Percentiles rank a stretch among this genome's conserved stretches.
These are phyloP conservation scores for Bauhinia variegata DNA, from an alignment of 306 rosid species.

Conservation along the genomic window DNA sequence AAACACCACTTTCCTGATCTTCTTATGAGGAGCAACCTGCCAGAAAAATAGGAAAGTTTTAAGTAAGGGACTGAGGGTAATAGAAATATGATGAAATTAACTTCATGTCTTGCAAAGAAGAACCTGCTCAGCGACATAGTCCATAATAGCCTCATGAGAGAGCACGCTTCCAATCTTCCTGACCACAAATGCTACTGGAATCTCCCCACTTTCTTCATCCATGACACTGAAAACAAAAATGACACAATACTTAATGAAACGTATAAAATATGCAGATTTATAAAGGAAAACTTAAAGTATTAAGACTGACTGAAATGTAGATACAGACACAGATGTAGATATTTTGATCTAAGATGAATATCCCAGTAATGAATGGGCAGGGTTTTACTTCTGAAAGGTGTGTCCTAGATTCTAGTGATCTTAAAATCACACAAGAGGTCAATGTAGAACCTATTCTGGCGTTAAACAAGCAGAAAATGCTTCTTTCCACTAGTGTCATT, in stretches of 20 bases:
- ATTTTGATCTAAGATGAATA: conserved; percentile 1
- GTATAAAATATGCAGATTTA: not conserved
- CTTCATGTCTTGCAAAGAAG: conserved; percentile 10
- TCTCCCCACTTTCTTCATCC: conserved; percentile 74
- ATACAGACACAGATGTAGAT: not conserved
- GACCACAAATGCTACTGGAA: conserved; percentile 85
- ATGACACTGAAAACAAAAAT: conserved; percentile 43
- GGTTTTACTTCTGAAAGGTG: too few relatives aligned
- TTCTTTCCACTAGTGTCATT: not conserved
- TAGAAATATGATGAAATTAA: conserved; percentile 18
- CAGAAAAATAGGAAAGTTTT: conserved; percentile 4
- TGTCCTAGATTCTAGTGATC: not conserved
- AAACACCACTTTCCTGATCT: conserved; percentile 76
- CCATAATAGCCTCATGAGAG: conserved; percentile 50
- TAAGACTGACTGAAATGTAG: not conserved
- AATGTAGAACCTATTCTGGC: not conserved
- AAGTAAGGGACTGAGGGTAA: conserved; percentile 26
- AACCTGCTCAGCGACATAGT: conserved; percentile 72
- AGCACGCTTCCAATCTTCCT: conserved; percentile 62
- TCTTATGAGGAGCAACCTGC: conserved; percentile 86
- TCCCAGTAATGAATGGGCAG: not conserved
- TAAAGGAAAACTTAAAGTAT: conserved; percentile 8
- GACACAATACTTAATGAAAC: conserved; percentile 30
- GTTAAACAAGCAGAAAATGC: conserved; percentile 12
- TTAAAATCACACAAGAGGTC: conserved; percentile 1